phyloP scores from a whole-genome alignment of 2,329 filamentous ascomycete species.

The Fusarium siculi region DNA sequence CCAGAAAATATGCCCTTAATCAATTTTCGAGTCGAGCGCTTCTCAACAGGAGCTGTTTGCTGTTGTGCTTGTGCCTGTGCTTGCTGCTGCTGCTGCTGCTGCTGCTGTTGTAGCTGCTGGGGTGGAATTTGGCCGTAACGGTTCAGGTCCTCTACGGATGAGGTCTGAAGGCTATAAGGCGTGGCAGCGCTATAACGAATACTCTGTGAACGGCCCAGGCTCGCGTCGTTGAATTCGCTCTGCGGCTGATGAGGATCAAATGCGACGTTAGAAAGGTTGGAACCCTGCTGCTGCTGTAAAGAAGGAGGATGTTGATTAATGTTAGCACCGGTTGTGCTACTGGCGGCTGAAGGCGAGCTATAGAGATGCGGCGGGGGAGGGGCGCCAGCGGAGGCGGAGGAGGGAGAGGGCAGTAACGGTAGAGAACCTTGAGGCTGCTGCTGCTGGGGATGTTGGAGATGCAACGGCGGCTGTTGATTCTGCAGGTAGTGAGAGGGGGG shows the following conservation, averaged over 20 bases:
- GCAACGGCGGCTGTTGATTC: slow-evolving; percentile 42
- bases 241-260: slow-evolving; percentile 52
- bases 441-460: slow-evolving; percentile 41
- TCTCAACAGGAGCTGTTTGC: slow-evolving; percentile 51
- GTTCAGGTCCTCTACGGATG: slow-evolving; percentile 56
- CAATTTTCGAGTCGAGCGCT: slow-evolving; percentile 63
- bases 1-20: slow-evolving; percentile 65
- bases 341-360: slow-evolving; percentile 43
- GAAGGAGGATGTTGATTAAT: slow-evolving; percentile 44
- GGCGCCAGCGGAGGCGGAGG: slow-evolving; percentile 24
- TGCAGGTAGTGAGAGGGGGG: slow-evolving; percentile 43
- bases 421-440: slow-evolving; percentile 35
- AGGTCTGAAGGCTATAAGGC: slow-evolving; percentile 51
- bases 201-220: slow-evolving; percentile 61
- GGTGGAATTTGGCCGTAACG: slow-evolving; percentile 39
- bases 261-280: slow-evolving; percentile 39
- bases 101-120: slow-evolving; percentile 43
- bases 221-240: slow-evolving; percentile 57
- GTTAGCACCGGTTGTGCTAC: slow-evolving; percentile 38
- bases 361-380: slow-evolving; percentile 48
- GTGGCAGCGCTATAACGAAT: slow-evolving; percentile 56
- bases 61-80: slow-evolving; percentile 28
- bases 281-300: slow-evolving; percentile 46
- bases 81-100: slow-evolving; percentile 47
- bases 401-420: slow-evolving; percentile 31